Evolutionary conservation across 345 rosid genomes (phyloP), one percentile per base, ranked within the genome.

Genomic region (Citrus trifoliata): DNA sequence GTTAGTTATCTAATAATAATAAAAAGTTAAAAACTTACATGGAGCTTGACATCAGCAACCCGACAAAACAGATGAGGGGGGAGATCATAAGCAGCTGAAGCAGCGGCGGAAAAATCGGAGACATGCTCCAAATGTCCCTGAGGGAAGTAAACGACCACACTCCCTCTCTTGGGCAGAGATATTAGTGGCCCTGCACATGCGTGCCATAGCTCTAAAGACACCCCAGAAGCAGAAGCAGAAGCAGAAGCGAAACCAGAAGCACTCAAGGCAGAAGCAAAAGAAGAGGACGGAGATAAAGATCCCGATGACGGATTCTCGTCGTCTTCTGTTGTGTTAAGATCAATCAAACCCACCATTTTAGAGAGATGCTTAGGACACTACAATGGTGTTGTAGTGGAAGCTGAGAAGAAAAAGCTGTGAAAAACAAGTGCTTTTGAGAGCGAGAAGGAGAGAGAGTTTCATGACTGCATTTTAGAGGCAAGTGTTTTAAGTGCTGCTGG

Each of bases 101-200:
- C 82, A 61, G 91, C 85, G 80, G 93, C 86, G 81, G 92, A 86
- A 82, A 82, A 86, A 83, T 92, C 92, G 80, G 94, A 83, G 82
- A 90, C 86, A 71, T 88, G 97, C 83, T 96, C 98, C 83, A 94
- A 81, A 79, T 96, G 98, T 21, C 99, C 99, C 82, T 94, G 99
- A 59, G 94, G 99, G 78, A 94, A 88, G 87, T 96, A 96, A 71
- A 91, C 92, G 33, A 96, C 98, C 67, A 87, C 77, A 84, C 89
- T 84, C 55, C 98, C 98, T 85, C 81, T 93, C 91, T 86, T 92
- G 1, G 98, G 99, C 48, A 96, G 87, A 64, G 97, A 93, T 73
- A 91, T 89, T 1, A 94, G 92, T 33, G 99, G 99, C 61, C 99
- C 99, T n/a, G 98, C 98, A 82, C 99, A 96, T 62, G 99, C 99